Evolutionary conservation across 2,329 filamentous ascomycete genomes (phyloP), one percentile per base, ranked within the genome.

Genomic region (Lachnellula arida): DNA sequence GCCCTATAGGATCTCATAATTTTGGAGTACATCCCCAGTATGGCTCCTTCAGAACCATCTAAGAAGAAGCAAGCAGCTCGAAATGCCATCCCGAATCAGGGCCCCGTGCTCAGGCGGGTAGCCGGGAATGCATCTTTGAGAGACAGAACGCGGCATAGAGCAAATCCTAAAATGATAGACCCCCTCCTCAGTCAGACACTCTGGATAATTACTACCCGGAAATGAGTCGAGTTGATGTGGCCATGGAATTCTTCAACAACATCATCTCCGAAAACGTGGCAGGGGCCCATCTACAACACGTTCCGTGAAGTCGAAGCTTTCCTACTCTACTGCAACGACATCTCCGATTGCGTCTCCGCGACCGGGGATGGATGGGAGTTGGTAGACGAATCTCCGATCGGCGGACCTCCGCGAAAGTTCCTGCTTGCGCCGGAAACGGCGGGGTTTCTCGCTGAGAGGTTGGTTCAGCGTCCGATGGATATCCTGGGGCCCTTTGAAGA

Each of bases 251-350:
- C 9, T 44, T 44, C 11, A 44, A 22, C 1, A 17, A 12, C n/a
- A 44, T 5, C 3, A 44, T 44, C 42, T 5, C 11, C 15, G 19
- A 44, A 22, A 44, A 17, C 9, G 11, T 44, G 5, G 15, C 19
- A 17, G 42, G 15, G 4, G 42, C 23, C 6, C 17, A 44, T 12
- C 11, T 12, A 17, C 37, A 40, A 40, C 14, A 40, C 17, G 7
- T 40, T 40, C 19, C 19, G 19, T 19, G 53, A 55, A 32, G n/a
- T 55, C 12, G 40, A 51, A 39, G 42, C 53, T 11, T 55, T 55
- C 34, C 28, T 54, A 5, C 9, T 49, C 9, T 28, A 23, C 52
- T 44, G 52, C 22, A 54, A 34, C 7, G n/a, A 44, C 7, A 39
- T 12, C 19, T 25, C 3, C 14, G 17, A 54, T 9, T 14, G 9